phyloP scores from a whole-genome alignment of 169 alveolate species.

The Babesia bovis region DNA sequence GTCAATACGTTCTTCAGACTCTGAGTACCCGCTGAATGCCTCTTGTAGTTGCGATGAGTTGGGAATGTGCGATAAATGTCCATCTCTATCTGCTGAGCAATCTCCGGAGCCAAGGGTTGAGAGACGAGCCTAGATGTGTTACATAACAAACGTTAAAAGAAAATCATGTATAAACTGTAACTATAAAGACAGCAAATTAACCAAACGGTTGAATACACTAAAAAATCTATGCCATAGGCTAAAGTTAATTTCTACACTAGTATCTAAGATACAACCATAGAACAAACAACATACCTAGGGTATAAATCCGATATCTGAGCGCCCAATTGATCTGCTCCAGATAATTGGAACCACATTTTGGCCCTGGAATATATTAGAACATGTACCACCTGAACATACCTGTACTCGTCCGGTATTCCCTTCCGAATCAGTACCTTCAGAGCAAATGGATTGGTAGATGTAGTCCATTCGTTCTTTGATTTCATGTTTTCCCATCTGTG shows the following conservation, averaged over 20 bases:
- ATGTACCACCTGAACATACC: constrained; percentile 36
- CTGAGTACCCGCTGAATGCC: constrained; percentile 66
- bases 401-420: constrained; percentile 77
- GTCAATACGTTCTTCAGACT: constrained; percentile 77
- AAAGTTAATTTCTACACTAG: too few species aligned
- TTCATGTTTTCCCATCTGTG: constrained; percentile 55
- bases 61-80: constrained; percentile 85
- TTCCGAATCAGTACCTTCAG: constrained; percentile 71
- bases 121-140: constrained; percentile 30
- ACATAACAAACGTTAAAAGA: too few species aligned
- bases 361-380: constrained; percentile 12
- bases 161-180: too few species aligned
- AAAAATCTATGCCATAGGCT: background rate
- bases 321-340: constrained; percentile 42
- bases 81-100: constrained; percentile 79
- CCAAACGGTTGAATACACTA: background rate
- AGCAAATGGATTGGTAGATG: constrained; percentile 5
- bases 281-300: constrained; percentile 48
- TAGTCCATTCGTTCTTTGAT: constrained; percentile 9
- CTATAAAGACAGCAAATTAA: background rate
- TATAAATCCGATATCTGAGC: constrained; percentile 40
- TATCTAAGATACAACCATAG: too few species aligned
- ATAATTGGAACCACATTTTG: constrained; percentile 48
- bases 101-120: constrained; percentile 70
- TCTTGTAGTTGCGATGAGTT: constrained; percentile 71